Conservation (phyloP, 768 basidiomycete genomes). For the Lentinula raphanica region DNA sequence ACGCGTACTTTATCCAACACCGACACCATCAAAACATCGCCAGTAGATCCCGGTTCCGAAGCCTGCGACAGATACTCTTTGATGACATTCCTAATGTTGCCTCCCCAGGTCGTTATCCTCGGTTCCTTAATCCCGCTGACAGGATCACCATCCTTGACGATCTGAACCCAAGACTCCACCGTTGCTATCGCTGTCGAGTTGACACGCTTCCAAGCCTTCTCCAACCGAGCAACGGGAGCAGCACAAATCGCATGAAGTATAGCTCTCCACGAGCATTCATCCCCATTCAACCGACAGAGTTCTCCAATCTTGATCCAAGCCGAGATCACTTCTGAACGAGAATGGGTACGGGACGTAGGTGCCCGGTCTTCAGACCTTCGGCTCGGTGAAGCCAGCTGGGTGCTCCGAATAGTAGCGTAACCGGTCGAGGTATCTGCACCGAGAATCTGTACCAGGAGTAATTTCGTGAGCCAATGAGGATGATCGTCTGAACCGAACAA, state of each 20-base stretch:
- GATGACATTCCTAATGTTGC: constrained; percentile 44
- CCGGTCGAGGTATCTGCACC: constrained; percentile 47
- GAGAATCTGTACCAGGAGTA: constrained; percentile 67
- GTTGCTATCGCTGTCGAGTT: constrained; percentile 50
- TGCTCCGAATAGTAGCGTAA: constrained; percentile 13
- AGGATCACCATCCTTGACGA: constrained; percentile 19
- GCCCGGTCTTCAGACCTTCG: constrained; percentile 29
- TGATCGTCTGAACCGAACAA: constrained; percentile 66
- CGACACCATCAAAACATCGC: constrained; percentile 38
- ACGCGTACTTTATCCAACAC: constrained; percentile 35
- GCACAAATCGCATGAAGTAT: constrained; percentile 68
- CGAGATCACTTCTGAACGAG: constrained; percentile 66
- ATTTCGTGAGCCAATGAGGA: constrained; percentile 79
- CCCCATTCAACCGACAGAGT: constrained; percentile 62
- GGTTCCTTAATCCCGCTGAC: constrained; percentile 36
- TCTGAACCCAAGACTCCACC: constrained; percentile 66
- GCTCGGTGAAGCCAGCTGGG: constrained; percentile 20
- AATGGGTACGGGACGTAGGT: constrained; percentile 50
- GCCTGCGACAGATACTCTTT: constrained; percentile 44
- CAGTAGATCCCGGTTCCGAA: constrained; percentile 28
- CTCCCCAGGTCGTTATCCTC: constrained; percentile 64
- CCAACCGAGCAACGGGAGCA: constrained; percentile 67
- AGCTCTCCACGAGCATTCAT: constrained; percentile 77
- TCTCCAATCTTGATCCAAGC: constrained; percentile 75
- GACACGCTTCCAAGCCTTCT: constrained; percentile 77